These are phyloP conservation scores for Anthoceros angustus DNA, from an alignment of 225 moss, liverwort and hornwort species.

Conservation along the genomic window DNA sequence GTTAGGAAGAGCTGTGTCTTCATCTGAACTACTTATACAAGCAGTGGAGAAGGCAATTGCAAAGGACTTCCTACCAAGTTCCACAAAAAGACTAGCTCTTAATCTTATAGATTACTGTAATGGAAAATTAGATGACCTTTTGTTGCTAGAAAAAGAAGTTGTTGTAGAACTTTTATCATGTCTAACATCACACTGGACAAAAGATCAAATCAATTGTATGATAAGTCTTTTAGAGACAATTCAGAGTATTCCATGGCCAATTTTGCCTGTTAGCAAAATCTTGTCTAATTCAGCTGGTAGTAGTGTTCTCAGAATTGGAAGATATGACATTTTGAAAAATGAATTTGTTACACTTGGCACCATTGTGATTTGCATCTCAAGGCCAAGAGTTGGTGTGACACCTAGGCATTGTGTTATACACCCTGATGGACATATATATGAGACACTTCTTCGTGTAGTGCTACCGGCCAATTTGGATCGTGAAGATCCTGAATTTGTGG, in stretches of 20 bases:
- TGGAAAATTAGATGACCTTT: not conserved
- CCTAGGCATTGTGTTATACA: not conserved
- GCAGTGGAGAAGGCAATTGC: not conserved
- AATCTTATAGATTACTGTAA: not conserved
- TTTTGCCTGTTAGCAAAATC: not conserved
- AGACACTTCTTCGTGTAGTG: not conserved
- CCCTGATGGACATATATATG: not conserved
- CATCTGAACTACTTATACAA: not conserved
- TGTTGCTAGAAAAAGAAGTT: not conserved
- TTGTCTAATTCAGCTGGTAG: not conserved
- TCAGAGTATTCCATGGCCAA: not conserved
- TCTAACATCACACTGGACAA: not conserved
- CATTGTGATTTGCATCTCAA: not conserved
- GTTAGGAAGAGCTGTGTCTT: not conserved
- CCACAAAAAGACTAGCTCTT: not conserved
- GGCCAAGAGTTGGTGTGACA: not conserved
- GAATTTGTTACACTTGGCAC: not conserved
- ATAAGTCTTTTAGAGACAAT: not conserved
- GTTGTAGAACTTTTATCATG: not conserved
- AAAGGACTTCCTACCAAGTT: not conserved
- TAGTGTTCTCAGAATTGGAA: not conserved
- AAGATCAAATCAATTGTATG: not conserved
- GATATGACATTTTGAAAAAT: not conserved
- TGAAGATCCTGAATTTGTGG: not conserved
- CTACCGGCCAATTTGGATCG: not conserved